Evolutionary conservation across 2,329 filamentous ascomycete species (phyloP), one percentile per base, ranked within the genome.

Genomic region (Cytospora mali): DNA sequence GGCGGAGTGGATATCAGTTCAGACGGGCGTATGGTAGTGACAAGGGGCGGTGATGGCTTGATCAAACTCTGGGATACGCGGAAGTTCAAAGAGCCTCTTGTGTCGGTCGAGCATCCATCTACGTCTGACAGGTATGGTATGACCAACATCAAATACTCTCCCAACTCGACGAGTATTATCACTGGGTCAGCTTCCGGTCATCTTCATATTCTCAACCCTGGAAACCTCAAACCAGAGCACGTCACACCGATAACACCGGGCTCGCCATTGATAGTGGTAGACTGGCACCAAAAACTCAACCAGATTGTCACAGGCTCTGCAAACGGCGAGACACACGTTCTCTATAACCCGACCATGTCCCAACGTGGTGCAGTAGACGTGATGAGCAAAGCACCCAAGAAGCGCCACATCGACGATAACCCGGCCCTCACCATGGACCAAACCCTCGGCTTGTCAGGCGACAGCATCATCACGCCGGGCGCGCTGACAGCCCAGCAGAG

Each of bases 31-130:
- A 89, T 97, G 79, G 87, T 98, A 3, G 89, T 97, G 9, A 97
- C 93, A 1, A 84, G 93, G 68, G 95, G 95, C 61, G 94, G 93
- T 56, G 95, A 99, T 75, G 87, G 96, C 72, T 84, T 90, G 2
- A 94, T 99, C 75, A 98, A 98, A 77, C 82, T 97, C 2, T 99
- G 95, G 95, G 95, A 99, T 74, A 96, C 89, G 3, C 87, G 95
- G 63, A 98, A 97, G 72, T 96, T 99, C 81, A 98, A 95, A 74
- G 83, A 89, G 62, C 92, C 95, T 4, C 84, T 99, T 16, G 91
- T 92, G 54, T 91, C 88, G 1, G 86, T 92, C 18, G 79, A 88
- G 6, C 93, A 97, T 75, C 76, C 85, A 1, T 96, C 94, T 1
- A 96, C 91, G 16, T 94, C 92, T 1, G 87, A 88, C 62, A 88